A percentile compares a stretch with the other conserved stretches of the same genome.
phyloP scores from a whole-genome alignment of 805 yeast species.

The Sugiyamaella chiloensis region DNA sequence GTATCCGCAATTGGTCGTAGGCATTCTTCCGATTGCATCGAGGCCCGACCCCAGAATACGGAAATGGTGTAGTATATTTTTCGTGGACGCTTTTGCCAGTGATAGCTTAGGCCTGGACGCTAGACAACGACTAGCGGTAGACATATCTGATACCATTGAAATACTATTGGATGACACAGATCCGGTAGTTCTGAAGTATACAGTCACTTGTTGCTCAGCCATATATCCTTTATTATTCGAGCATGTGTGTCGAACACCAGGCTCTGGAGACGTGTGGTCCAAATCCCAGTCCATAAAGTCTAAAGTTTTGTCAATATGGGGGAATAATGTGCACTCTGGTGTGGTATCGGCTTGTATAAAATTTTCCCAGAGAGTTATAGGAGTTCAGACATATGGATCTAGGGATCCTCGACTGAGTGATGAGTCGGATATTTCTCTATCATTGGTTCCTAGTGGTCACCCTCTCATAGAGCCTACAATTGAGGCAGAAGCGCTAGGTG shows the following conservation, averaged over 20 bases:
- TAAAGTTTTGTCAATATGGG: slow-evolving; percentile 60
- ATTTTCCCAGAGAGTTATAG: slow-evolving; percentile 59
- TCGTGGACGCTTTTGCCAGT: slow-evolving; percentile 37
- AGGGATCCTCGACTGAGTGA: slow-evolving; percentile 33
- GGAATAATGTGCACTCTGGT: slow-evolving; percentile 37
- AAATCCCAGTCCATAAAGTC: slow-evolving; percentile 54
- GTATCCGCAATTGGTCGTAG: slow-evolving; percentile 36
- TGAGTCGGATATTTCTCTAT: slow-evolving; percentile 43
- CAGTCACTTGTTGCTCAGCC: slow-evolving; percentile 40
- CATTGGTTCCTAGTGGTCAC: slow-evolving; percentile 55
- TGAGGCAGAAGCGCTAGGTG: slow-evolving; percentile 67
- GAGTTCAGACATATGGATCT: slow-evolving; percentile 48
- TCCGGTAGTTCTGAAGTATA: slow-evolving; percentile 33
- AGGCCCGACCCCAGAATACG: slow-evolving; percentile 33
- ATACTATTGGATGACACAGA: slow-evolving; percentile 28
- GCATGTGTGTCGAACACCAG: slow-evolving; percentile 36
- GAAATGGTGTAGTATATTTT: slow-evolving; percentile 37
- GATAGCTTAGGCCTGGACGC: slow-evolving; percentile 22
- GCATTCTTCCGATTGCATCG: slow-evolving; percentile 37
- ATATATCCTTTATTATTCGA: slow-evolving; percentile 48
- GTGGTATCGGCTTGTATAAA: slow-evolving; percentile 68
- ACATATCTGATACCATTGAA: slow-evolving; percentile 29
- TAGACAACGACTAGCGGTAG: slow-evolving; percentile 28
- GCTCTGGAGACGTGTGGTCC: slow-evolving; percentile 49
- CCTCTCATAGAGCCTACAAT: slow-evolving; percentile 56